These are phyloP conservation scores for Geum urbanum DNA, from an alignment of 306 rosid species.

Conservation along the genomic window DNA sequence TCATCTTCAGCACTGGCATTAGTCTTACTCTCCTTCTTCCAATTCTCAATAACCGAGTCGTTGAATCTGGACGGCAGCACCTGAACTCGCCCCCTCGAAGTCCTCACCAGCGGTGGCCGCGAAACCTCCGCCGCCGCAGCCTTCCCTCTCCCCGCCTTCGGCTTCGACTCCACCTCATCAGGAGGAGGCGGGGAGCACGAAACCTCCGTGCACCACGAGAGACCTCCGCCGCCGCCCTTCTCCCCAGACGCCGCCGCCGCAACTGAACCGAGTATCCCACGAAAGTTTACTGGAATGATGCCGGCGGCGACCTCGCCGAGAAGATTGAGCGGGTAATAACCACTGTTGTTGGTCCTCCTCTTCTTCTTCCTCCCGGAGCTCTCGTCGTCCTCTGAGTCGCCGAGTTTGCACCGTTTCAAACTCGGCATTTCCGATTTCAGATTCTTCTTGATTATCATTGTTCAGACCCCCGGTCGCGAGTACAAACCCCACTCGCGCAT, in stretches of 20 bases:
- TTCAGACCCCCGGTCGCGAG: too few species aligned
- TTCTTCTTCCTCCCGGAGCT: slow-evolving; percentile 55
- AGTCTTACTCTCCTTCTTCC: slow-evolving; percentile 78
- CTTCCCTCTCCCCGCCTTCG: slow-evolving; percentile 23
- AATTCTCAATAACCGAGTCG: slow-evolving; percentile 92
- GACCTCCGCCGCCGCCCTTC: slow-evolving; percentile 34
- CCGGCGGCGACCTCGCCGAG: slow-evolving; percentile 86
- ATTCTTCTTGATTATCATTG: slow-evolving; percentile 89
- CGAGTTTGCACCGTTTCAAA: slow-evolving; percentile 73
- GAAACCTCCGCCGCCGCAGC: slow-evolving; percentile 42
- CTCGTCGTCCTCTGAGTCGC: slow-evolving; percentile 70
- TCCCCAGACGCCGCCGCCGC: slow-evolving; percentile 32
- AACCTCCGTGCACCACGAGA: slow-evolving; percentile 59
- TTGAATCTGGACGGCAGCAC: slow-evolving; percentile 96
- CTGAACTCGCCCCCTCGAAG: slow-evolving; percentile 94
- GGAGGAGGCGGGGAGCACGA: slow-evolving; percentile 39
- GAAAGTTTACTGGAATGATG: slow-evolving; percentile 62
- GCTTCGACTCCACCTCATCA: slow-evolving; percentile 33
- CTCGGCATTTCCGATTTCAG: slow-evolving; percentile 98
- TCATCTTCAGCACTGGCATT: slow-evolving; percentile 48
- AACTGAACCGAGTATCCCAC: slow-evolving; percentile 49
- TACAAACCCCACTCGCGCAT: slow-evolving; percentile 3
- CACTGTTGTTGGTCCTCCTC: slow-evolving; percentile 62
- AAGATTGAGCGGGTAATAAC: slow-evolving; percentile 77
- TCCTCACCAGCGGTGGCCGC: slow-evolving; percentile 85